Evolutionary conservation across 768 basidiomycete species (phyloP).

Genomic region (Postia placenta): DNA sequence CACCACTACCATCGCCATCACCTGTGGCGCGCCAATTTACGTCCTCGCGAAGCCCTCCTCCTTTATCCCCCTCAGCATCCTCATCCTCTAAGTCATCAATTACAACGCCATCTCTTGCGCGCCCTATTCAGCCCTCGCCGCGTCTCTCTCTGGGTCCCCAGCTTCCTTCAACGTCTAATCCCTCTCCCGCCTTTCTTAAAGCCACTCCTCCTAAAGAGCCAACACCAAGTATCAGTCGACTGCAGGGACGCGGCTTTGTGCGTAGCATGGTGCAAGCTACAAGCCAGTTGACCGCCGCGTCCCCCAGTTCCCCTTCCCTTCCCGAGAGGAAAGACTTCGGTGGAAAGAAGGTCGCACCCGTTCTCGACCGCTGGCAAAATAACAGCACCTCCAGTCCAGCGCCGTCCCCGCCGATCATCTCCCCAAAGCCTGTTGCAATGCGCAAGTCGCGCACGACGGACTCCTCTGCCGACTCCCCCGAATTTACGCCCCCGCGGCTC

Average conservation of each 20-base stretch:
- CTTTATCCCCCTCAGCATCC: constrained; percentile 18
- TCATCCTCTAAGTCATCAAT: constrained; percentile 21
- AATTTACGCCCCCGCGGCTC: constrained; percentile 12
- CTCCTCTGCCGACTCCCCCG: constrained; percentile 11
- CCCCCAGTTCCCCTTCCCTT: constrained; percentile 27
- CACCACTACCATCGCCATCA: constrained; percentile 8
- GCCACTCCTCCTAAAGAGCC: constrained; percentile 56
- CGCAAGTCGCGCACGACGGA: constrained; percentile 35
- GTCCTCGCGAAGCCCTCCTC: constrained; percentile 16
- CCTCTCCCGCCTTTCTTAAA: constrained; percentile 58
- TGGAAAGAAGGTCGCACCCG: constrained; percentile 33
- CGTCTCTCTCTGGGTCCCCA: constrained; percentile 40
- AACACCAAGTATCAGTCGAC: constrained; percentile 75
- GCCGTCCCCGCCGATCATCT: constrained; percentile 30
- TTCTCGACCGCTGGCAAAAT: constrained; percentile 66
- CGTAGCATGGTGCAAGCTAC: constrained; percentile 76
- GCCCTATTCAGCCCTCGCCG: constrained; percentile 46
- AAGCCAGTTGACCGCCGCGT: constrained; percentile 37
- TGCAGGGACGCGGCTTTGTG: constrained; percentile 84
- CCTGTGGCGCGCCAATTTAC: constrained; percentile 6
- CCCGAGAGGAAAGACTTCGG: constrained; percentile 29
- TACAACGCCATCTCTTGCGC: constrained; percentile 35
- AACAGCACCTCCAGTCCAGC: constrained; percentile 30
- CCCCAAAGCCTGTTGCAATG: constrained; percentile 34
- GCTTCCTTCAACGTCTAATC: constrained; percentile 35